Evolutionary conservation across 768 basidiomycete species (phyloP).

Genomic region (Leccinum disarticulatum): DNA sequence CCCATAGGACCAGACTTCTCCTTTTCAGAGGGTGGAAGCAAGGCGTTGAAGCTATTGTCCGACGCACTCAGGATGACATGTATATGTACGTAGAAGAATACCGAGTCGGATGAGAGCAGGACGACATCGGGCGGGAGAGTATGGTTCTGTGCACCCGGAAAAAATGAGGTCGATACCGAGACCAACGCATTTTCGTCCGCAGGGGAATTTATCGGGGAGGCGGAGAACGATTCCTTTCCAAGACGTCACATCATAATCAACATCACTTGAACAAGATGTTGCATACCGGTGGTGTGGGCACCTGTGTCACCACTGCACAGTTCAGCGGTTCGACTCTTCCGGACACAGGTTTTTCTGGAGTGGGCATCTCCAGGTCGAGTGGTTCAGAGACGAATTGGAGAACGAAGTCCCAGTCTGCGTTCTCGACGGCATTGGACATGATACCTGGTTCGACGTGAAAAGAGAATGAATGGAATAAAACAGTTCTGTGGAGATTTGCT

Average conservation of each 20-base stretch:
- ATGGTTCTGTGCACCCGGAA: slow-evolving; percentile 62
- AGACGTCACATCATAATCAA: slow-evolving; percentile 7
- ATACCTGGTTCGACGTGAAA: neutral
- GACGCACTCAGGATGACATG: slow-evolving; percentile 59
- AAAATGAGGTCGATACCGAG: slow-evolving; percentile 83
- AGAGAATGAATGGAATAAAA: neutral
- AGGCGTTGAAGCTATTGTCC: slow-evolving; percentile 59
- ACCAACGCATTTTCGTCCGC: slow-evolving; percentile 51
- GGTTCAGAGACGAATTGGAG: slow-evolving; percentile 57
- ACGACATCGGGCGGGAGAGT: slow-evolving; percentile 60
- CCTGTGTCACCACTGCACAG: slow-evolving; percentile 34
- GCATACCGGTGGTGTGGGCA: slow-evolving; percentile 68
- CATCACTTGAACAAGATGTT: neutral
- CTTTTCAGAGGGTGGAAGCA: slow-evolving; percentile 47
- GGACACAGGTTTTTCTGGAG: slow-evolving; percentile 38
- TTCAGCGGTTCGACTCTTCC: slow-evolving; percentile 22
- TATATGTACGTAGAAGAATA: slow-evolving; percentile 82
- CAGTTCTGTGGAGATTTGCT: slow-evolving; percentile 1
- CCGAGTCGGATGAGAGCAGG: slow-evolving; percentile 69
- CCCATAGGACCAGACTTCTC: slow-evolving; percentile 43
- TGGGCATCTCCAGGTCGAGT: slow-evolving; percentile 33
- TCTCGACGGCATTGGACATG: slow-evolving; percentile 39
- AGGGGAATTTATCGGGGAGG: slow-evolving; percentile 34
- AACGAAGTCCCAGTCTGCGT: slow-evolving; percentile 60
- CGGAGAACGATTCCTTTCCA: slow-evolving; percentile 32